A percentile compares a stretch with the other conserved stretches of the same genome.
These are phyloP conservation scores for Trichopus zeylanicus DNA, from an alignment of 116 monocot genomes.

Conservation along the genomic window DNA sequence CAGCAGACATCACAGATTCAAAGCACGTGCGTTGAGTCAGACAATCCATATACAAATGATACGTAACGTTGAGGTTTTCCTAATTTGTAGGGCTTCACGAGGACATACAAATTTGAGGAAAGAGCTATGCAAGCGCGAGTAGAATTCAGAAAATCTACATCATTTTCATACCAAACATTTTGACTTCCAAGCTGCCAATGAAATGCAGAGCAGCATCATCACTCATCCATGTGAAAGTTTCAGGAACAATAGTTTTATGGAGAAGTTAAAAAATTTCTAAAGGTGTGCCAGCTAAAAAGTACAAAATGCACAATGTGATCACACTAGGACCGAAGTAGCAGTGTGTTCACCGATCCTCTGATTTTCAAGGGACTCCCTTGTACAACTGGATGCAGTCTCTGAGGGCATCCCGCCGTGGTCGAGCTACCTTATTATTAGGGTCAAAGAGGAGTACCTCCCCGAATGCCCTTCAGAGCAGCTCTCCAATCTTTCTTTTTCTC, in stretches of 20 bases:
- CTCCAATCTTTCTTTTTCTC: slow-evolving; percentile 77
- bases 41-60: too few species aligned
- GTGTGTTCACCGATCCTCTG: slow-evolving; percentile 1
- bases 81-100: too few species aligned
- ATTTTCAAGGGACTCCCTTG: slow-evolving; percentile 42
- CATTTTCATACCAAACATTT: too few species aligned
- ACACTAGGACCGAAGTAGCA: background rate
- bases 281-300: background rate
- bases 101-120: too few species aligned
- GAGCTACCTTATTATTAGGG: slow-evolving; percentile 82
- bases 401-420: slow-evolving; percentile 61
- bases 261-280: background rate
- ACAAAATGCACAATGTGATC: background rate
- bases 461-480: slow-evolving; percentile 69
- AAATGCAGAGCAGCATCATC: background rate
- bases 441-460: slow-evolving; percentile 93
- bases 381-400: slow-evolving; percentile 61
- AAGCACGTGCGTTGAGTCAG: too few species aligned
- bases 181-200: background rate
- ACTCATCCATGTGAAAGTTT: too few species aligned
- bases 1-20: too few species aligned
- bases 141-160: too few species aligned
- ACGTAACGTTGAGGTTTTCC: too few species aligned
- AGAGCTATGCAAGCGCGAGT: too few species aligned
- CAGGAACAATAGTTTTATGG: background rate